A percentile compares a stretch with the other conserved stretches of the same genome.
These are phyloP conservation scores for Coemansia sp. DNA, from an alignment of 192 early-diverging fungal species.

Conservation along the genomic window DNA sequence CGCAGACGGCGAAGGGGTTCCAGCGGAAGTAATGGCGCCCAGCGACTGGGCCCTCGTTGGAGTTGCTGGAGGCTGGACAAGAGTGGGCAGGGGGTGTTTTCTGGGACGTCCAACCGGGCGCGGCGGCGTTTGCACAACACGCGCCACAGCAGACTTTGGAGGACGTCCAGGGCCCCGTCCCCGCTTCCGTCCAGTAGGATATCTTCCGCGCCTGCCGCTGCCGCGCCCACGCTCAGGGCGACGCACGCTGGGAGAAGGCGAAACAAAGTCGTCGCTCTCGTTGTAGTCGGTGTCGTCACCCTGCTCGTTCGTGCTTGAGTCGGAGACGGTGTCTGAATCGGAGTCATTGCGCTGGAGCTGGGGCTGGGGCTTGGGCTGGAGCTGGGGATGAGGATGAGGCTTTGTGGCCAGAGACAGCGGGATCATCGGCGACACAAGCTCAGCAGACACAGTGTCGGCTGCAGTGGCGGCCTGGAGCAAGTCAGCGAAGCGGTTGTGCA, in stretches of 20 bases:
- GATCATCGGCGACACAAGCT: not conserved
- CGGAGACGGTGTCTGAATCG: not conserved
- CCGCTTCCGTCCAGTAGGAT: not conserved
- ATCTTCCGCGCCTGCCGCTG: conserved; percentile 1
- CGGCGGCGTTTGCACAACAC: not conserved
- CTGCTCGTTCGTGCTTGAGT: not conserved
- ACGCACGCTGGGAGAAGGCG: conserved; percentile 4
- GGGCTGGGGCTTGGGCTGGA: not conserved
- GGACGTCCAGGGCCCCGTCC: conserved; percentile 1
- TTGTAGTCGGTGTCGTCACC: conserved; percentile 17
- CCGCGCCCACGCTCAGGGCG: conserved; percentile 18
- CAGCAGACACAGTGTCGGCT: not conserved
- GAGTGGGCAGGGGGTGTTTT: not conserved
- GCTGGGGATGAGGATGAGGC: not conserved
- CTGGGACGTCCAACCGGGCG: not conserved
- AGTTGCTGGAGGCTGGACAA: not conserved
- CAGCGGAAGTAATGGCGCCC: not conserved
- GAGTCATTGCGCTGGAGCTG: not conserved
- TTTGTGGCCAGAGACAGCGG: not conserved
- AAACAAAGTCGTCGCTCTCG: not conserved
- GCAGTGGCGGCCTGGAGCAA: not conserved
- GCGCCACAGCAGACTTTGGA: not conserved
- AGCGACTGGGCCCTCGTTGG: not conserved
- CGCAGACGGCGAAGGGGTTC: not conserved
- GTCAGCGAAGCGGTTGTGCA: conserved; percentile 27